Percentiles rank a stretch among this genome's conserved stretches.
Conservation (phyloP, 345 rosid genomes). For the Lepidium didymum region DNA sequence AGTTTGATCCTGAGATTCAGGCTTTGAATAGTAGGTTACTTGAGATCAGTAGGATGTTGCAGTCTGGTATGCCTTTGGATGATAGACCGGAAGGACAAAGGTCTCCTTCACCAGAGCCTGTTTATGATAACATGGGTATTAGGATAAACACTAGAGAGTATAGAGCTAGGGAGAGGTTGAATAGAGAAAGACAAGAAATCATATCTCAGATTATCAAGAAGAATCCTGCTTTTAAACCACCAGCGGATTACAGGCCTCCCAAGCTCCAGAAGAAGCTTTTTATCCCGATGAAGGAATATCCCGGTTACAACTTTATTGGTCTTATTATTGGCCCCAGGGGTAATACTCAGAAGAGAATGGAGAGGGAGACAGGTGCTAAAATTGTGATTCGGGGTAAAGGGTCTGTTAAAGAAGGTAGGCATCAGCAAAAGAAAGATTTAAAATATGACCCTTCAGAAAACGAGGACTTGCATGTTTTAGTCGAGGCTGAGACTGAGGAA, state of each 20-base stretch:
- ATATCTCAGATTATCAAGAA: slow-evolving; percentile 82
- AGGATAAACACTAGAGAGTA: slow-evolving; percentile 85
- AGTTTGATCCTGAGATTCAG: slow-evolving; percentile 89
- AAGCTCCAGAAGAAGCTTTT: slow-evolving; percentile 96
- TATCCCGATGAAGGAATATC: slow-evolving; percentile 90
- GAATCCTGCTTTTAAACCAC: slow-evolving; percentile 95
- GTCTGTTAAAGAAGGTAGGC: slow-evolving; percentile 84
- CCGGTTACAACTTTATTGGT: slow-evolving; percentile 88
- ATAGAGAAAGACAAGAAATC: slow-evolving; percentile 84
- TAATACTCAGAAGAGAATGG: slow-evolving; percentile 98
- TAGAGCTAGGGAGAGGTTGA: slow-evolving; percentile 83
- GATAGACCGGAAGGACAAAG: slow-evolving; percentile 89
- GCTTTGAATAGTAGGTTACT: slow-evolving; percentile 75
- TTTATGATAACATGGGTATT: slow-evolving; percentile 90
- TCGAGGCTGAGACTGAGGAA: slow-evolving; percentile 91
- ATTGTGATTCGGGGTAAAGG: slow-evolving; percentile 97
- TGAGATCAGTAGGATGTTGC: slow-evolving; percentile 76
- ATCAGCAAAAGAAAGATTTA: slow-evolving; percentile 90
- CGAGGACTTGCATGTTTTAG: slow-evolving; percentile 96
- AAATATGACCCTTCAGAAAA: slow-evolving; percentile 91
- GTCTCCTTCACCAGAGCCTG: slow-evolving; percentile 94
- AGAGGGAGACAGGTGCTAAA: slow-evolving; percentile 92
- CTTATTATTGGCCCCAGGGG: slow-evolving; percentile 95
- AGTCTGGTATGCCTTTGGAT: slow-evolving; percentile 73
- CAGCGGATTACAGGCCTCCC: slow-evolving; percentile 92